A percentile compares a stretch with the other conserved stretches of the same genome.
Conservation (phyloP, 2,329 filamentous ascomycete genomes). For the Fusarium mexicanum region DNA sequence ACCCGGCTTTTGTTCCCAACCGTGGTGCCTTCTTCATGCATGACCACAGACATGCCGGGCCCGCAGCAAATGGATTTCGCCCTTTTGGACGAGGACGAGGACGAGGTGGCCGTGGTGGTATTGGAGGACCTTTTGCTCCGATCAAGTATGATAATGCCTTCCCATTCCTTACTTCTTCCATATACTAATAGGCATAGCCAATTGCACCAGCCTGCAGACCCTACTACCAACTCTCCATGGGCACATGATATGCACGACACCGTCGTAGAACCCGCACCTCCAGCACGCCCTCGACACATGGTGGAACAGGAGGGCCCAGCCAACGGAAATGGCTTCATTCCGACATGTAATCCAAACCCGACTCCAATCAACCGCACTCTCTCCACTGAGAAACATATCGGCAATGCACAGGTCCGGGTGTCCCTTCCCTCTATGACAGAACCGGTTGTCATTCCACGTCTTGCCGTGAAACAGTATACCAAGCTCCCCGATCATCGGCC, state of each 20-base stretch:
- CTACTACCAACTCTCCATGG: conserved; percentile 80
- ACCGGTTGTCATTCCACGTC: conserved; percentile 75
- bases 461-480: conserved; percentile 89
- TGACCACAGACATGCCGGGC: conserved; percentile 84
- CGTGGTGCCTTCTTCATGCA: conserved; percentile 97
- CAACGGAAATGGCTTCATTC: conserved; percentile 65
- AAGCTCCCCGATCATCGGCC: conserved; percentile 94
- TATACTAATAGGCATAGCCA: conserved; percentile 48
- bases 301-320: conserved; percentile 59
- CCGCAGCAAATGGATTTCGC: conserved; percentile 80
- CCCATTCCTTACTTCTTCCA: background rate
- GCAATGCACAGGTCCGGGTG: conserved; percentile 86
- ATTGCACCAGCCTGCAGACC: conserved; percentile 62
- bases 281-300: conserved; percentile 55
- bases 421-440: conserved; percentile 79
- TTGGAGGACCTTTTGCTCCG: conserved; percentile 67
- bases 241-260: conserved; percentile 93
- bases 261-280: conserved; percentile 58
- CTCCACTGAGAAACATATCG: conserved; percentile 84
- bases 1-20: conserved; percentile 94
- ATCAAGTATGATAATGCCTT: conserved; percentile 65
- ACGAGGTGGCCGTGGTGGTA: conserved; percentile 67
- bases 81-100: conserved; percentile 75
- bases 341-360: conserved; percentile 66
- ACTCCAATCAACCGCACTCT: conserved; percentile 78